These are phyloP conservation scores for Akebia trifoliata DNA, from an alignment of 164 flowering plant species.

Conservation along the genomic window DNA sequence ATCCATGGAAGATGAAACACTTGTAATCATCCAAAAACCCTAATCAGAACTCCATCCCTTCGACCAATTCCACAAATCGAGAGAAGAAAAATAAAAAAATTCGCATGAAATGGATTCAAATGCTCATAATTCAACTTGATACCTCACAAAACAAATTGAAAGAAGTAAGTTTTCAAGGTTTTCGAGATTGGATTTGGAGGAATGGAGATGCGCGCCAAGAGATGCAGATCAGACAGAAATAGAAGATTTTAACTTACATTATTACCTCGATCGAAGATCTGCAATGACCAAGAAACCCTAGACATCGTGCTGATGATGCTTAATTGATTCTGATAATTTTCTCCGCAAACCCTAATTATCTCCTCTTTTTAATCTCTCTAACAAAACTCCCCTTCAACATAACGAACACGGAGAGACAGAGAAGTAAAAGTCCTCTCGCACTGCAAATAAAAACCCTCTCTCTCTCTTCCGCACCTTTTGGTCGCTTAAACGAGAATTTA, in stretches of 20 bases:
- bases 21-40: constrained; percentile 2
- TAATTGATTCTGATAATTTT: neutral
- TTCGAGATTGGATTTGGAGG: neutral
- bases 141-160: neutral
- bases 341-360: constrained; percentile 13
- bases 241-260: constrained; percentile 13
- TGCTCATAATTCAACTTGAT: neutral
- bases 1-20: no score
- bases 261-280: constrained; percentile 9
- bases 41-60: constrained; percentile 6
- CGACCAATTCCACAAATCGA: constrained; percentile 2
- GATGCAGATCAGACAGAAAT: neutral
- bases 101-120: constrained; percentile 7
- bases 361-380: neutral
- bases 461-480: constrained; percentile 5
- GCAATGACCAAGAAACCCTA: constrained; percentile 11
- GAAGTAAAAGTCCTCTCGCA: neutral
- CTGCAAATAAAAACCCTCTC: constrained; percentile 1
- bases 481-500: constrained; percentile 8
- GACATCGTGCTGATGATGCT: constrained; percentile 1
- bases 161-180: neutral
- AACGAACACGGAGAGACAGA: constrained; percentile 12
- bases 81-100: neutral
- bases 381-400: neutral
- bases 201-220: neutral